Evolutionary conservation across 106 monocot species (phyloP).

Genomic region (Dioscorea alata): DNA sequence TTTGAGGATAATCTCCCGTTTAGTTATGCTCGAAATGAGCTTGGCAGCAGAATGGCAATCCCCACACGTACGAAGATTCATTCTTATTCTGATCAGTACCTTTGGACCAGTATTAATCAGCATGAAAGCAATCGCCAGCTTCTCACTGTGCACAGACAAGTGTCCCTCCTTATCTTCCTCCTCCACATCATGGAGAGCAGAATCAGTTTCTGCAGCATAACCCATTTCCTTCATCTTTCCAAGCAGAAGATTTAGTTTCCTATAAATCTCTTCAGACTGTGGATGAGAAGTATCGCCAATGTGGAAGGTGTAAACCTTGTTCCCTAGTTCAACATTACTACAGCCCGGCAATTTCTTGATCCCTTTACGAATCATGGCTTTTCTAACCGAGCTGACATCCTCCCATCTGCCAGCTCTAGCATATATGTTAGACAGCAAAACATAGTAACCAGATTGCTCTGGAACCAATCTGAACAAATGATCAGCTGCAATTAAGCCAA

Average conservation of each 20-base stretch:
- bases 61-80: slow-evolving; percentile 60
- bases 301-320: slow-evolving; percentile 48
- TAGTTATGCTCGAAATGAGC: slow-evolving; percentile 45
- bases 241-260: slow-evolving; percentile 39
- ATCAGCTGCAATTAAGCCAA: slow-evolving; percentile 72
- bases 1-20: slow-evolving; percentile 54
- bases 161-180: slow-evolving; percentile 84
- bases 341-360: slow-evolving; percentile 62
- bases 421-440: slow-evolving; percentile 80
- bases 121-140: slow-evolving; percentile 68
- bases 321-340: slow-evolving; percentile 55
- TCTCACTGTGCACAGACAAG: slow-evolving; percentile 68
- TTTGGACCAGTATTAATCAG: slow-evolving; percentile 33
- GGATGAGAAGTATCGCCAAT: slow-evolving; percentile 45
- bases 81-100: slow-evolving; percentile 37
- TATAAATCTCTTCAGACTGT: slow-evolving; percentile 43
- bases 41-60: slow-evolving; percentile 61
- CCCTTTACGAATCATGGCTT: slow-evolving; percentile 48
- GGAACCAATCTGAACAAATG: slow-evolving; percentile 61
- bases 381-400: slow-evolving; percentile 49
- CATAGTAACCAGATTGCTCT: slow-evolving; percentile 76
- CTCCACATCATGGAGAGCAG: slow-evolving; percentile 79
- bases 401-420: slow-evolving; percentile 73
- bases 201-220: slow-evolving; percentile 40
- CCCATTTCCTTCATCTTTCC: slow-evolving; percentile 57